Conservation (phyloP, 176 grass and related monocot genomes). For the Carex myosuroides region DNA sequence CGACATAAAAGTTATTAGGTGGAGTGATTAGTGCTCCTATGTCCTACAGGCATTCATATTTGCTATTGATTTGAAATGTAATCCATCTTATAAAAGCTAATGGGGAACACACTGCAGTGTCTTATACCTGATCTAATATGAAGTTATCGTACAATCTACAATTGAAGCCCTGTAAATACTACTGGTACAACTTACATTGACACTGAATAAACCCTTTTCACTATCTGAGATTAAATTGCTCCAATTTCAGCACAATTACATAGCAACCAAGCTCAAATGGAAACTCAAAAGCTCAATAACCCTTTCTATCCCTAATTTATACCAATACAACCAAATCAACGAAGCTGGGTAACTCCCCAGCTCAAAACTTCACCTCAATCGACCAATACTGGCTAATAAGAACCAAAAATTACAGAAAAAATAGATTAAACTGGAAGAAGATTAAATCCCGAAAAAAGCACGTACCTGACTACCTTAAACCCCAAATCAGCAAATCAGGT, state of each 20-base stretch:
- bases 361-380: slow-evolving; percentile 9
- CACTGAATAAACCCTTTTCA: neutral
- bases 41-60: neutral
- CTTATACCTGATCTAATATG: neutral
- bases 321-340: slow-evolving; percentile 10
- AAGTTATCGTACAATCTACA: neutral
- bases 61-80: neutral
- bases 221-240: neutral
- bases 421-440: neutral
- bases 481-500: neutral
- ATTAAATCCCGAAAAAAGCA: neutral
- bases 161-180: neutral
- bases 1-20: neutral
- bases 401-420: neutral
- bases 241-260: neutral
- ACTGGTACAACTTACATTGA: slow-evolving; percentile 1
- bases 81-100: neutral
- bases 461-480: neutral
- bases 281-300: neutral
- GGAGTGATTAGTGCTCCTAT: neutral
- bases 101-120: neutral
- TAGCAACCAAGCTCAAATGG: neutral
- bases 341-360: neutral
- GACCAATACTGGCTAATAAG: neutral
- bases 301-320: neutral